phyloP scores from a whole-genome alignment of 2,329 filamentous ascomycete genomes.

The Scedosporium dehoogii region DNA sequence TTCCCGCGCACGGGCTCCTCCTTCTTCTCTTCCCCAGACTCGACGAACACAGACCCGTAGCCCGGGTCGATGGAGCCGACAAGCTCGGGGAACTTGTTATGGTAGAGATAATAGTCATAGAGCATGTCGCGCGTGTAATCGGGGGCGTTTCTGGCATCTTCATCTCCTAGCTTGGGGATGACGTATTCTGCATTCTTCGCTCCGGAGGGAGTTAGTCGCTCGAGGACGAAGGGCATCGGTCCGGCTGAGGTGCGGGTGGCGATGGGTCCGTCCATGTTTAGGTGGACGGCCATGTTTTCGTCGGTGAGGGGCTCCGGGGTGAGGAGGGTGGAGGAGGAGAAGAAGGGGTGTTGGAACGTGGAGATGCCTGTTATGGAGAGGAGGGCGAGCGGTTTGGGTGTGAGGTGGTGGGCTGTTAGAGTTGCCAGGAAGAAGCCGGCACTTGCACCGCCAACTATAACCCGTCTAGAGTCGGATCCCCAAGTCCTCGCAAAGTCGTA shows the following conservation, averaged over 20 bases:
- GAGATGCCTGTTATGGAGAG: conserved; percentile 25
- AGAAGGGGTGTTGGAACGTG: conserved; percentile 25
- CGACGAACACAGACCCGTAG: conserved; percentile 10
- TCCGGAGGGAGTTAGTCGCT: conserved; percentile 18
- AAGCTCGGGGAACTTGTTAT: conserved; percentile 18
- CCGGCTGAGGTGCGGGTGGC: conserved; percentile 13
- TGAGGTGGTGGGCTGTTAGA: conserved; percentile 18
- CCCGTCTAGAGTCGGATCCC: conserved; percentile 5
- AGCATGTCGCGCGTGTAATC: conserved; percentile 13
- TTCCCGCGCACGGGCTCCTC: background rate
- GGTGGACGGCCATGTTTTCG: conserved; percentile 14
- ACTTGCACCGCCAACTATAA: conserved; percentile 23
- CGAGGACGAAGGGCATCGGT: conserved; percentile 15
- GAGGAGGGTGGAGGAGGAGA: conserved; percentile 21
- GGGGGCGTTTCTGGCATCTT: background rate
- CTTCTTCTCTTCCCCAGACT: background rate
- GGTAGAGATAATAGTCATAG: conserved; percentile 24
- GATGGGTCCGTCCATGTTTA: conserved; percentile 14
- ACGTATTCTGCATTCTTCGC: conserved; percentile 16
- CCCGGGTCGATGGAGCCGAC: conserved; percentile 20
- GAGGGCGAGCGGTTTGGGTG: conserved; percentile 20
- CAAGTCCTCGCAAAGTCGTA: conserved; percentile 18
- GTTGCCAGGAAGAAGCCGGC: conserved; percentile 23
- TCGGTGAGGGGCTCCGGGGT: conserved; percentile 17
- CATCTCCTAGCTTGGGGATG: background rate